phyloP scores from a whole-genome alignment of 2,329 filamentous ascomycete species.

The Verticillium longisporum region DNA sequence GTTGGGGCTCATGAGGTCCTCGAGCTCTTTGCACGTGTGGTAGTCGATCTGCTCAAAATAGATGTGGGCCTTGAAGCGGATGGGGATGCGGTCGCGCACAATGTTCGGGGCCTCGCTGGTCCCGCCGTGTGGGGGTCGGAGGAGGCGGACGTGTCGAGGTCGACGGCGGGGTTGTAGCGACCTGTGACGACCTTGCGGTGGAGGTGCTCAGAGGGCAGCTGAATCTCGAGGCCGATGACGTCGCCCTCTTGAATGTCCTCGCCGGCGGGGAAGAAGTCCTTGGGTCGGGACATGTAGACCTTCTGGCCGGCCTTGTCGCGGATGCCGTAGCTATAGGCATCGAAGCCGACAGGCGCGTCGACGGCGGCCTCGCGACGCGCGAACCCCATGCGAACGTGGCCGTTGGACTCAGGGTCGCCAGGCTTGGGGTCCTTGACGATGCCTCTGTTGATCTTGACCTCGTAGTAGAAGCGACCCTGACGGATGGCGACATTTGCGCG shows the following conservation, averaged over 20 bases:
- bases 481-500: constrained; percentile 85
- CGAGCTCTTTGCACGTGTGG: constrained; percentile 78
- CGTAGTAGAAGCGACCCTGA: constrained; percentile 89
- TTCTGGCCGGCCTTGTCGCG: constrained; percentile 87
- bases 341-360: constrained; percentile 79
- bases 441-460: constrained; percentile 82
- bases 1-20: constrained; percentile 70
- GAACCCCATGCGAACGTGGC: constrained; percentile 80
- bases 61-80: constrained; percentile 86
- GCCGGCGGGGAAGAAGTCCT: constrained; percentile 74
- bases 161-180: constrained; percentile 79
- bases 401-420: constrained; percentile 39
- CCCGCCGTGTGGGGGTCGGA: neutral
- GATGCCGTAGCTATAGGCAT: constrained; percentile 90
- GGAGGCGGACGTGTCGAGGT: constrained; percentile 28
- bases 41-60: constrained; percentile 94
- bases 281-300: constrained; percentile 88
- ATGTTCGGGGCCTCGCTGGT: constrained; percentile 62
- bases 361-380: constrained; percentile 73
- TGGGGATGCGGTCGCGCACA: constrained; percentile 89
- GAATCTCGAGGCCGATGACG: constrained; percentile 89
- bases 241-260: constrained; percentile 83
- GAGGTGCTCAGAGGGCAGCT: constrained; percentile 74
- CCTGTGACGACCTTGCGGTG: constrained; percentile 86
- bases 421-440: constrained; percentile 43